Evolutionary conservation across 495 filamentous ascomycete species (phyloP).

Genomic region (Clavariopsis aquatica): DNA sequence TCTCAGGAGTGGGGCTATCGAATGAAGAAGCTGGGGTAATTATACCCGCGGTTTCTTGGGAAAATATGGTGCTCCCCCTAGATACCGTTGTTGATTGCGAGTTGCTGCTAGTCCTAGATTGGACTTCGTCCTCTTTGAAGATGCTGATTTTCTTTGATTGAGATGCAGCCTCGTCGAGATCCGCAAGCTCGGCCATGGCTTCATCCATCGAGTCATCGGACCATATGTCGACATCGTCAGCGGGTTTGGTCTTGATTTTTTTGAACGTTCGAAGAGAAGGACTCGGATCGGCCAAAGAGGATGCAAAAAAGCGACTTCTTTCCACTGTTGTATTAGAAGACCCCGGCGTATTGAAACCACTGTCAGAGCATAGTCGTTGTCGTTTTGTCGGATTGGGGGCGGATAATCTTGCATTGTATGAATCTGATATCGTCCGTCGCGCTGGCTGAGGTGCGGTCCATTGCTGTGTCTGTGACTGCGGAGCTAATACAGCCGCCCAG

Average conservation of each 20-base stretch:
- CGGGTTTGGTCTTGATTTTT: constrained; percentile 52
- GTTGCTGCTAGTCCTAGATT: neutral
- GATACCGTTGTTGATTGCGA: constrained; percentile 25
- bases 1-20: constrained; percentile 20
- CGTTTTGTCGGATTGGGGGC: constrained; percentile 59
- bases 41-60: constrained; percentile 23
- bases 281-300: constrained; percentile 48
- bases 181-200: constrained; percentile 56
- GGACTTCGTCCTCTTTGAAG: constrained; percentile 32
- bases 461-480: constrained; percentile 42
- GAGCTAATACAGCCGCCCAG: constrained; percentile 50
- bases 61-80: constrained; percentile 11
- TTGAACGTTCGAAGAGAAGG: constrained; percentile 54
- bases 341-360: constrained; percentile 40
- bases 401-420: constrained; percentile 37
- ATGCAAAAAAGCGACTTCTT: constrained; percentile 62
- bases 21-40: constrained; percentile 29
- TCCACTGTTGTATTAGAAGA: constrained; percentile 43
- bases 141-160: constrained; percentile 41
- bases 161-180: constrained; percentile 42
- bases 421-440: constrained; percentile 29
- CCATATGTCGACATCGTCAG: constrained; percentile 55
- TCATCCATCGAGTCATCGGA: constrained; percentile 70
- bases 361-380: constrained; percentile 62
- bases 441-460: constrained; percentile 44